phyloP scores from a whole-genome alignment of 192 early-diverging fungal genomes.

The Glomus cerebriforme region DNA sequence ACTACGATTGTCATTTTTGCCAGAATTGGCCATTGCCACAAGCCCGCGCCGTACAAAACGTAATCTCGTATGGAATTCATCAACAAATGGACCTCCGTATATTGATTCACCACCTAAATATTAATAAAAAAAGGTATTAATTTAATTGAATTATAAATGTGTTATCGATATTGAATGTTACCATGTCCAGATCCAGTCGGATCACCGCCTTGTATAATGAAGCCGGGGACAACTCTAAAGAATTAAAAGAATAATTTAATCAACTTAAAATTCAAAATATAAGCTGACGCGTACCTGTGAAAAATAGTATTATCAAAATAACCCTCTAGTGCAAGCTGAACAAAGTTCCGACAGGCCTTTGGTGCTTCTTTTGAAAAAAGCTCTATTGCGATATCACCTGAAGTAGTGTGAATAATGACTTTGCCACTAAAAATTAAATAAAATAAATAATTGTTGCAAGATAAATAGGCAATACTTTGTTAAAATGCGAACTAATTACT shows the following conservation, averaged over 20 bases:
- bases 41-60: constrained; percentile 87
- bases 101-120: constrained; percentile 81
- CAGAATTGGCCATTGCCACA: constrained; percentile 88
- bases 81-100: constrained; percentile 80
- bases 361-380: constrained; percentile 95
- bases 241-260: background rate
- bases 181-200: constrained; percentile 80
- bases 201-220: constrained; percentile 95
- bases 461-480: background rate
- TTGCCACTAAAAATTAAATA: constrained; percentile 55
- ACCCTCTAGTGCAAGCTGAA: constrained; percentile 89
- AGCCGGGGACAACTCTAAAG: constrained; percentile 68
- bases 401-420: constrained; percentile 81
- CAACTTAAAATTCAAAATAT: background rate
- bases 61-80: constrained; percentile 91
- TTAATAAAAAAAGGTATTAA: background rate
- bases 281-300: constrained; percentile 58
- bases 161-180: constrained; percentile 1
- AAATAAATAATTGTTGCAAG: background rate
- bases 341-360: constrained; percentile 91
- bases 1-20: constrained; percentile 76
- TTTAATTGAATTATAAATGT: background rate
- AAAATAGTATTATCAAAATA: constrained; percentile 90
- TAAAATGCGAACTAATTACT: background rate
- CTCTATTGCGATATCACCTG: constrained; percentile 88